A percentile compares a stretch with the other conserved stretches of the same genome.
Evolutionary conservation across 331 rosid genomes (phyloP).

Genomic region (Prunus yedoensis): DNA sequence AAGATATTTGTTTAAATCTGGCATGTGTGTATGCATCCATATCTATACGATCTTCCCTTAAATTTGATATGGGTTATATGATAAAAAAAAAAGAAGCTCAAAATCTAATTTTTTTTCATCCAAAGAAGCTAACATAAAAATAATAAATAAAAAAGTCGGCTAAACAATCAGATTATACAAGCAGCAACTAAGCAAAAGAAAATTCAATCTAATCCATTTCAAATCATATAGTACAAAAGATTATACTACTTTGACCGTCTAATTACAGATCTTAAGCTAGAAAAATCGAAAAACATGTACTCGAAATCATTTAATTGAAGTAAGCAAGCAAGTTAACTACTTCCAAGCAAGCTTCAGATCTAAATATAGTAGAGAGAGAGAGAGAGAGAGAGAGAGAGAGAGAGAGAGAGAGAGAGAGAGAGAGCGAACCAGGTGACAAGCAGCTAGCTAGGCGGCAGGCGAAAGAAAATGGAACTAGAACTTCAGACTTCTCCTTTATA

Average conservation of each 20-base stretch:
- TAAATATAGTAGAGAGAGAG: not conserved
- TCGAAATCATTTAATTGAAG: not conserved
- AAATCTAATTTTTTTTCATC: not conserved
- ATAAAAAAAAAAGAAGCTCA: not conserved
- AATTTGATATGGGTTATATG: not conserved
- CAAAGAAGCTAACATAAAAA: not conserved
- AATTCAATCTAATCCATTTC: not conserved
- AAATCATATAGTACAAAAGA: not conserved
- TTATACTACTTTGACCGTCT: not conserved
- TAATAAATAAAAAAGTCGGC: not conserved
- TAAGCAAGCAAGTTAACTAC: not conserved
- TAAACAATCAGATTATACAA: not conserved
- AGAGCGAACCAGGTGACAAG: conserved; percentile 15
- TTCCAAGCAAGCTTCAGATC: not conserved
- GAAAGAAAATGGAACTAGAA: not conserved
- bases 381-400: no score
- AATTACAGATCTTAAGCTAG: conserved; percentile 1
- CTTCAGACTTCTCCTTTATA: not conserved
- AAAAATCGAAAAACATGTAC: not conserved
- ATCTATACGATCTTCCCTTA: not conserved
- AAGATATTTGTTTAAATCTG: not conserved
- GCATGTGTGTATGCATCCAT: not conserved
- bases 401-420: conserved; percentile 6
- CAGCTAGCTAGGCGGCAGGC: conserved; percentile 16
- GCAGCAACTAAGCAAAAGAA: not conserved